phyloP scores from a whole-genome alignment of 441 rosid species.

The Croton laevigatus region DNA sequence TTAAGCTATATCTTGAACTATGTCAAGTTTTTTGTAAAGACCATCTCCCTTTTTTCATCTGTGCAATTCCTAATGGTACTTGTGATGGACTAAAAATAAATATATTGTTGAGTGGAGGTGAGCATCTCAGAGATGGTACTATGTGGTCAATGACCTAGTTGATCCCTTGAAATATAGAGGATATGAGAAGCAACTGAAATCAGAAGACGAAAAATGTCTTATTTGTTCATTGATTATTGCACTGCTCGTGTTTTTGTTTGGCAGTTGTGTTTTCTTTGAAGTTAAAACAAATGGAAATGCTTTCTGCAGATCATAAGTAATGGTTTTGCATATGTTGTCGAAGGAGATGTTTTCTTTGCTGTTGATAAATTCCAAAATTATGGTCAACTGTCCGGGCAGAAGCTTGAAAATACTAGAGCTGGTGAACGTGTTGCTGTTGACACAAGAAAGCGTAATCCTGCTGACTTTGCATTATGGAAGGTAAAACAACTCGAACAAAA shows the following conservation, averaged over 20 bases:
- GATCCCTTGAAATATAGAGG: not conserved
- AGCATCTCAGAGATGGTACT: not conserved
- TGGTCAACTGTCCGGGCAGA: conserved; percentile 77
- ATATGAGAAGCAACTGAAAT: not conserved
- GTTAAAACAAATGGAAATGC: conserved; percentile 10
- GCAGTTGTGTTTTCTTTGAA: not conserved
- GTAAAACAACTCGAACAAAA: conserved; percentile 29
- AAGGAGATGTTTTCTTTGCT: conserved; percentile 86
- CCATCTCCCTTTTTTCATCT: not conserved
- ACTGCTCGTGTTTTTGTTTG: not conserved
- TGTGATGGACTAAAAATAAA: not conserved
- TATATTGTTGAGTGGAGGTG: not conserved
- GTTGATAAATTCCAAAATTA: conserved; percentile 74
- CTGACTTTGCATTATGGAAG: conserved; percentile 96
- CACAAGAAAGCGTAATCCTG: conserved; percentile 76
- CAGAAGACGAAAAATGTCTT: not conserved
- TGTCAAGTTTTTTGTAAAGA: not conserved
- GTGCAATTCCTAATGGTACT: not conserved
- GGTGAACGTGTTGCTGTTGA: conserved; percentile 88
- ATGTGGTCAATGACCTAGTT: not conserved
- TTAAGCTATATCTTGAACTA: not conserved
- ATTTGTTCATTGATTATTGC: not conserved
- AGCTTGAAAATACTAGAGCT: conserved; percentile 67
- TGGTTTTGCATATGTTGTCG: conserved; percentile 62
- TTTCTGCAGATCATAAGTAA: conserved; percentile 71